phyloP scores from a whole-genome alignment of 345 rosid genomes.

The Pugionium dolabratum region DNA sequence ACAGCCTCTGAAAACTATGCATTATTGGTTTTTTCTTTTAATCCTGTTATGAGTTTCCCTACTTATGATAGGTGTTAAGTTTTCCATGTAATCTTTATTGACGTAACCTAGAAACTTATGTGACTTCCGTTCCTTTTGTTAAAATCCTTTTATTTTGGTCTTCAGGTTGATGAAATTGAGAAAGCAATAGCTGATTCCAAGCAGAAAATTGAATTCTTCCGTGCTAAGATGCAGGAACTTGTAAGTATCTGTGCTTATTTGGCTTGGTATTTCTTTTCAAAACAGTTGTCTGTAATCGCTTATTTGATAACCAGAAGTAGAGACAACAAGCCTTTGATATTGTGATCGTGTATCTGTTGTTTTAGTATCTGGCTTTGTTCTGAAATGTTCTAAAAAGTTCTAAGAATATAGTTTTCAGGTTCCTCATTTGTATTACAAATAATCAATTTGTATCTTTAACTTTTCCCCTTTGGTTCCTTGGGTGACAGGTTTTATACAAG shows the following conservation, averaged over 20 bases:
- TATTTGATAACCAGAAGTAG: constrained; percentile 21
- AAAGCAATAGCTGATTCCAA: constrained; percentile 77
- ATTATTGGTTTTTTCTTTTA: not conserved
- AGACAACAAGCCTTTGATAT: constrained; percentile 8
- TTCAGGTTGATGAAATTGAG: constrained; percentile 90
- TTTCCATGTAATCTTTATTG: constrained; percentile 14
- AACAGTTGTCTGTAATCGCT: constrained; percentile 3
- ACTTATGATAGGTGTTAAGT: constrained; percentile 1
- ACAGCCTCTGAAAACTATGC: constrained; percentile 14
- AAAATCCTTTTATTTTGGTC: constrained; percentile 27
- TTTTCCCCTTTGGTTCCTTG: constrained; percentile 27
- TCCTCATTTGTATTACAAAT: not conserved
- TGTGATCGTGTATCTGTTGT: not conserved
- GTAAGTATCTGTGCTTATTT: constrained; percentile 51
- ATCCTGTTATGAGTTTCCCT: not conserved
- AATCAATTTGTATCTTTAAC: constrained; percentile 19
- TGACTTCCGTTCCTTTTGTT: too few species aligned
- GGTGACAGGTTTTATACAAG: constrained; percentile 75
- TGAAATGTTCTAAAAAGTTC: constrained; percentile 5
- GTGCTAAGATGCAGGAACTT: constrained; percentile 94
- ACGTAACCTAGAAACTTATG: not conserved
- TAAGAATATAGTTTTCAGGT: constrained; percentile 17
- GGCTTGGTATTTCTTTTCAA: constrained; percentile 8
- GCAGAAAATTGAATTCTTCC: constrained; percentile 80
- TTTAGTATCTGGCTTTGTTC: constrained; percentile 6